Conservation (phyloP, 2,329 filamentous ascomycete species). For the Ophiostoma australiae region DNA sequence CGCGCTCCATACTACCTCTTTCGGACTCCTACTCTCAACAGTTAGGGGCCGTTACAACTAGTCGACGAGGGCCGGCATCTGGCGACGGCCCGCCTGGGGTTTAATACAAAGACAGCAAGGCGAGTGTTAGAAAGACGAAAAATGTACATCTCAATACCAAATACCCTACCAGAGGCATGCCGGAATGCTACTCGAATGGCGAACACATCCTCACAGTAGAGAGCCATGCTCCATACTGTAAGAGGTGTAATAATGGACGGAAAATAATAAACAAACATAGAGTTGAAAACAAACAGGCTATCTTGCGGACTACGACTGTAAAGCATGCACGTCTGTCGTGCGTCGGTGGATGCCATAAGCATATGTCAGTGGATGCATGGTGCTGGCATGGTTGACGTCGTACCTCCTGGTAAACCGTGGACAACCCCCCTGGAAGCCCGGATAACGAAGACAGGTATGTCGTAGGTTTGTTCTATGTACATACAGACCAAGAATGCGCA, state of each 20-base stretch:
- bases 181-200: neutral
- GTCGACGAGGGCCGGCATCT: neutral
- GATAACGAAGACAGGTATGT: neutral
- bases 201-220: neutral
- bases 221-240: no score
- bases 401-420: neutral
- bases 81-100: conserved; percentile 1
- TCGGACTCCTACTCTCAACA: neutral
- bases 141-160: neutral
- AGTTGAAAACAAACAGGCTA: neutral
- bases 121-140: neutral
- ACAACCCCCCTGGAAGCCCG: neutral
- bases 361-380: neutral
- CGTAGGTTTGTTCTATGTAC: no score
- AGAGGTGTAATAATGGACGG: neutral
- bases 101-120: conserved; percentile 3
- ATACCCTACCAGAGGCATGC: neutral
- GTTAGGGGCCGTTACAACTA: neutral
- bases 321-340: neutral
- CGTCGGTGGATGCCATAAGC: neutral
- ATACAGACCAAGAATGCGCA: neutral
- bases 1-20: conserved; percentile 8
- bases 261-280: neutral
- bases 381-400: no score
- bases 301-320: neutral